These are phyloP conservation scores for Phylloporus scabripes DNA, from an alignment of 768 basidiomycete genomes.

Conservation along the genomic window DNA sequence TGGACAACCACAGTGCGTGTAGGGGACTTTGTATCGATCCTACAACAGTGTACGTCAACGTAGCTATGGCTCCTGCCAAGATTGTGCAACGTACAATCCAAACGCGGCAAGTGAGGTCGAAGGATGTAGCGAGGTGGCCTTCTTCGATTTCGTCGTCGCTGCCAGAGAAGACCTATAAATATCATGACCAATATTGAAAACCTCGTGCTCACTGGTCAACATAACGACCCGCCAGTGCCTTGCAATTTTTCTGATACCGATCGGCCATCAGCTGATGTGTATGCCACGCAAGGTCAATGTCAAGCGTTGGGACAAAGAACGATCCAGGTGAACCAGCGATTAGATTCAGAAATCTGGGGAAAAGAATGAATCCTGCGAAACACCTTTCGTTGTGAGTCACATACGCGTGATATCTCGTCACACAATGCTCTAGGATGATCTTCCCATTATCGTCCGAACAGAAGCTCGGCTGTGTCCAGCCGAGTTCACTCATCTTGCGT, in stretches of 20 bases:
- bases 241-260: conserved; percentile 41
- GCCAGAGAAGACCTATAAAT: not conserved
- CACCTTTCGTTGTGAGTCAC: conserved; percentile 2
- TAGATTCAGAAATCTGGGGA: conserved; percentile 43
- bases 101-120: conserved; percentile 45
- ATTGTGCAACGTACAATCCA: conserved; percentile 34
- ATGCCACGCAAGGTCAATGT: conserved; percentile 71
- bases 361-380: not conserved
- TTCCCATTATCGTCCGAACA: conserved; percentile 36
- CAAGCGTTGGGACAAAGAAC: conserved; percentile 55
- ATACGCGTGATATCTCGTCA: conserved; percentile 54
- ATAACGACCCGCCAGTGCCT: conserved; percentile 36
- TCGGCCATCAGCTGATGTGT: conserved; percentile 53
- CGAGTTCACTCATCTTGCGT: conserved; percentile 46
- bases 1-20: conserved; percentile 57
- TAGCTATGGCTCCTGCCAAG: not conserved
- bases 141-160: conserved; percentile 54
- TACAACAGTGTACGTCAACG: conserved; percentile 8
- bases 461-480: conserved; percentile 43
- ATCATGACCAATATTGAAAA: not conserved
- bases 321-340: conserved; percentile 40
- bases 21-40: conserved; percentile 46
- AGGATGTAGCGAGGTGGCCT: conserved; percentile 36
- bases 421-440: conserved; percentile 41
- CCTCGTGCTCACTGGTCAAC: conserved; percentile 46